These are phyloP conservation scores for Smallanthus sonchifolius DNA, from an alignment of 129 eudicot genomes.

Conservation along the genomic window DNA sequence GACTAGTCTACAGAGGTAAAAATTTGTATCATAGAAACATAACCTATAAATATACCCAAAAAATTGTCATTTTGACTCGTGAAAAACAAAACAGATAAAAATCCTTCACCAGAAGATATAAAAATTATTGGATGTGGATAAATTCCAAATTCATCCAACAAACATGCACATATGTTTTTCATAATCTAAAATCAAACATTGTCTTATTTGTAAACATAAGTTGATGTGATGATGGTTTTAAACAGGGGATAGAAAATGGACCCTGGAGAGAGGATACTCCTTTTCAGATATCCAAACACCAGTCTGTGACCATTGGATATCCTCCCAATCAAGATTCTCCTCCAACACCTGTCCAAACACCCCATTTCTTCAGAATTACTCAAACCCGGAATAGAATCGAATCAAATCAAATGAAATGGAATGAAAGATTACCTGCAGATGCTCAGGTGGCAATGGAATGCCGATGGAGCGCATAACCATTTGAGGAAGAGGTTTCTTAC, in stretches of 20 bases:
- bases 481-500: constrained; percentile 85
- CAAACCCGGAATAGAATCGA: not conserved
- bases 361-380: not conserved
- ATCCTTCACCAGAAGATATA: not conserved
- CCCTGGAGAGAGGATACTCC: constrained; percentile 76
- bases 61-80: too few species aligned
- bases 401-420: not conserved
- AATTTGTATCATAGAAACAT: too few species aligned
- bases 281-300: constrained; percentile 91
- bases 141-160: not conserved
- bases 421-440: constrained; percentile 57
- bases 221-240: constrained; percentile 7
- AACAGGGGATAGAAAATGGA: constrained; percentile 70
- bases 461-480: constrained; percentile 61
- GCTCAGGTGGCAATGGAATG: constrained; percentile 80
- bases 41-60: not conserved
- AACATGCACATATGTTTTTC: not conserved
- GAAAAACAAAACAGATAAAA: not conserved
- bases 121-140: not conserved
- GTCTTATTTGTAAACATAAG: constrained; percentile 6
- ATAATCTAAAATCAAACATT: not conserved
- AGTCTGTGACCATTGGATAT: constrained; percentile 89
- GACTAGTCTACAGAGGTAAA: too few species aligned
- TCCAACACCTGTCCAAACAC: constrained; percentile 60
- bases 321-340: constrained; percentile 95